A percentile compares a stretch with the other conserved stretches of the same genome.
Conservation (phyloP, 495 filamentous ascomycete species). For the Aspergillus saccharolyticus region DNA sequence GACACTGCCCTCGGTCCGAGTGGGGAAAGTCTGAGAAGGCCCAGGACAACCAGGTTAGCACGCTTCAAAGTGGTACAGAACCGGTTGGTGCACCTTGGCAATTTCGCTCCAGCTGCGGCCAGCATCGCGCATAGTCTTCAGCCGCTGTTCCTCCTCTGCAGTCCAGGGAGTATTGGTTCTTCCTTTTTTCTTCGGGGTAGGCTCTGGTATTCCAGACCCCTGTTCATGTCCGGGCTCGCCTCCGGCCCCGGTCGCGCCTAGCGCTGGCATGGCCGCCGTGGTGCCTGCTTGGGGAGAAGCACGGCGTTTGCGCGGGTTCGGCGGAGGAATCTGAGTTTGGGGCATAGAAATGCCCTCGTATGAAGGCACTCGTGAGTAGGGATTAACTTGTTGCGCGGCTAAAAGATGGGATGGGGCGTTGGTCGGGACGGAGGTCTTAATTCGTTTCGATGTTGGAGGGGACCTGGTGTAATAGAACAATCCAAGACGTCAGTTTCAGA, state of each 20-base stretch:
- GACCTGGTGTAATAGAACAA: constrained; percentile 26
- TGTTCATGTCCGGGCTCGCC: constrained; percentile 30
- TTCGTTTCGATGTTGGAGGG: constrained; percentile 41
- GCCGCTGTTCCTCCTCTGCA: constrained; percentile 81
- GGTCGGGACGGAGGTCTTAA: constrained; percentile 38
- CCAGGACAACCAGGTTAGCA: constrained; percentile 23
- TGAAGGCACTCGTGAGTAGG: constrained; percentile 34
- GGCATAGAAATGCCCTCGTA: constrained; percentile 42
- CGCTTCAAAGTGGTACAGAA: background rate
- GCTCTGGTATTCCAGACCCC: constrained; percentile 31
- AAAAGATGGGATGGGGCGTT: constrained; percentile 38
- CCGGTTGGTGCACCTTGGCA: constrained; percentile 64
- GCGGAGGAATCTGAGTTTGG: constrained; percentile 29
- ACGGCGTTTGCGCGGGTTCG: constrained; percentile 45
- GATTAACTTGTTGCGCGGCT: constrained; percentile 41
- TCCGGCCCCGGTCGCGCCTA: constrained; percentile 21
- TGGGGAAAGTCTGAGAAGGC: constrained; percentile 71
- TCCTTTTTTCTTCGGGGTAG: constrained; percentile 78
- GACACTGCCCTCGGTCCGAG: constrained; percentile 90
- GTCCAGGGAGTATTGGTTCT: constrained; percentile 98
- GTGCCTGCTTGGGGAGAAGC: constrained; percentile 32
- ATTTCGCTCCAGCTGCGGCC: constrained; percentile 97
- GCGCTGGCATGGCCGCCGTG: constrained; percentile 32
- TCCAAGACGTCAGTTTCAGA: constrained; percentile 7
- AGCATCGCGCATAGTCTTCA: constrained; percentile 90